Base-by-base conservation (phyloP, 768 basidiomycete species). In the Rhizopogon rudus region DNA sequence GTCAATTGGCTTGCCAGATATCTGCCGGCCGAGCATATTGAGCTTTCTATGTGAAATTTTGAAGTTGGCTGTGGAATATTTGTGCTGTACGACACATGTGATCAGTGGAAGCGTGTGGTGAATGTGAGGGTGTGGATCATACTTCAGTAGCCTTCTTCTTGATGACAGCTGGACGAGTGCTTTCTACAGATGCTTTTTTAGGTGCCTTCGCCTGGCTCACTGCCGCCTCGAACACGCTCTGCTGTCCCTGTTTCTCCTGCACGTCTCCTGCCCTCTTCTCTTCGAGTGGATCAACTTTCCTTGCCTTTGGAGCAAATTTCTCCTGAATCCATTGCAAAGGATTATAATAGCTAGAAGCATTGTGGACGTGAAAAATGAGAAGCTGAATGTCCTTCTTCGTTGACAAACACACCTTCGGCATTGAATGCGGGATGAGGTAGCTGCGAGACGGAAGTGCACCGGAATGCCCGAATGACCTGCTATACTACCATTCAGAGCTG, bases 41-140 rank as follows among this genome's bases (percentile, higher is more conserved):
- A 99, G 77, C 70, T 98, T 99, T 54, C 95, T 83, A 63, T 87
- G 89, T 3, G 93, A 96, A 42, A 94, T 91, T 72, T 94, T 95
- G 78, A 97, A 96, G 68, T 84, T 84, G 16, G 88, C 85, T 0
- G 95, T 98, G 20, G 91, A 92, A 69, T 91, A 93, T 76, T 92
- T 90, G 75, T 96, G 93, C 93, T 97, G 16, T 22, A 10, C 6
- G 17, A 39, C 17, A 31, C 29, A 7, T 25, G 40, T 29, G 29
- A 40, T 51, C 28, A 41, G n/a, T 8, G 16, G n/a, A 41, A 40
- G 14, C 12, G 52, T 29, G 22, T 17, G 25, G 14, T 20, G 20
- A 37, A 17, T 22, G 39, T 37, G 33, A 22, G 35, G 9, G 22
- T 40, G 45, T 51, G 42, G 37, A 14, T 6, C 60, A 37, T 61